A percentile compares a stretch with the other conserved stretches of the same genome.
Conservation (phyloP, 1,139 yeast species). For the Geotrichum carabidarum region DNA sequence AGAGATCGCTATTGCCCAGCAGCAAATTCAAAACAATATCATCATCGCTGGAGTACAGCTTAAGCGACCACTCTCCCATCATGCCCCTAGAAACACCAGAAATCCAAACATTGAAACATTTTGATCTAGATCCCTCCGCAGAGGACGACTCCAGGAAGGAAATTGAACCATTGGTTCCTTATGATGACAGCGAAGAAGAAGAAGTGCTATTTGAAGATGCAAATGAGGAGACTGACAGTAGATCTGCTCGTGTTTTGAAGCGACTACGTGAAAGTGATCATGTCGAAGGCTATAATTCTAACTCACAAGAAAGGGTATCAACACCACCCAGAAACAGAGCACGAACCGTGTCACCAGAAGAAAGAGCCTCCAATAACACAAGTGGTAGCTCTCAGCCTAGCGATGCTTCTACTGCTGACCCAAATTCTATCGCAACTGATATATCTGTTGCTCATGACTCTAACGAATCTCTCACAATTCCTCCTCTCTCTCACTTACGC, state of each 20-base stretch:
- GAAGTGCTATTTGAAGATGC: neutral
- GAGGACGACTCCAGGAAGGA: no score
- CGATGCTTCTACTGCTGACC: no score
- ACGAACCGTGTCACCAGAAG: neutral
- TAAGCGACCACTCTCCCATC: slow-evolving; percentile 11
- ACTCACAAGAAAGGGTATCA: neutral
- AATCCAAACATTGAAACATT: neutral
- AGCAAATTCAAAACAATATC: slow-evolving; percentile 1
- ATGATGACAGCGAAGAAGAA: slow-evolving; percentile 15
- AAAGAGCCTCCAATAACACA: no score
- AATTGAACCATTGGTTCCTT: slow-evolving; percentile 11
- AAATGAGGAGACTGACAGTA: no score
- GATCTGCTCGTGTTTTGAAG: no score
- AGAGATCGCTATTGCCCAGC: neutral
- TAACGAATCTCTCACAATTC: no score
- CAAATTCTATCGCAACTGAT: no score
- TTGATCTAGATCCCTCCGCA: neutral
- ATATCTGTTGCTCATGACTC: no score
- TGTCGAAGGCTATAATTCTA: neutral
- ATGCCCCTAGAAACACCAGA: slow-evolving; percentile 9
- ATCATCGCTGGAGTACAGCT: neutral
- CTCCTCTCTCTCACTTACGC: no score
- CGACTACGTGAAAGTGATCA: neutral
- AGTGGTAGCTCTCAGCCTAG: no score
- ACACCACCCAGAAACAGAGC: neutral